Evolutionary conservation across 129 eudicot genomes (phyloP).

Genomic region (Tagetes erecta): DNA sequence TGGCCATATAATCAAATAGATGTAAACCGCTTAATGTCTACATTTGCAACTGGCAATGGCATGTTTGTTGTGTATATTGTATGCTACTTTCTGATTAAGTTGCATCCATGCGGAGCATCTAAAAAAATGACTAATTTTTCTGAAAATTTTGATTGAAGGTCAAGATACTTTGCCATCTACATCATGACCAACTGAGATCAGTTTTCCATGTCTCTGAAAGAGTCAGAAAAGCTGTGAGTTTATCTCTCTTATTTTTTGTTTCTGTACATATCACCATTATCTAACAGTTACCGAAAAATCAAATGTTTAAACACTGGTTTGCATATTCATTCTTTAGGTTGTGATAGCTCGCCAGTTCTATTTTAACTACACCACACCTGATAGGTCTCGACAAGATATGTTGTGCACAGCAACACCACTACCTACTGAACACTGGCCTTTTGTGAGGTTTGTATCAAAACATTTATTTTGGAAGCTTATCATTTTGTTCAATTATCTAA

Average conservation of each 20-base stretch:
- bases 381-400: conserved; percentile 83
- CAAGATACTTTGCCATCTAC: conserved; percentile 85
- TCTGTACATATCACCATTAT: background rate
- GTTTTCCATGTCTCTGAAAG: conserved; percentile 94
- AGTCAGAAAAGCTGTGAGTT: conserved; percentile 85
- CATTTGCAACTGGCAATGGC: too few relatives aligned
- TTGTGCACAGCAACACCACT: conserved; percentile 74
- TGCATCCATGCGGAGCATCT: conserved; percentile 5
- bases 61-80: background rate
- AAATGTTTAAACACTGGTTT: background rate
- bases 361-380: conserved; percentile 94
- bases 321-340: conserved; percentile 46
- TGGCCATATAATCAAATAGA: background rate
- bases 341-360: conserved; percentile 73
- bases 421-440: conserved; percentile 85
- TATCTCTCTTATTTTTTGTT: background rate
- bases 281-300: background rate
- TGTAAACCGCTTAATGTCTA: too few relatives aligned
- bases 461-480: background rate
- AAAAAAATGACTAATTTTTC: conserved; percentile 16
- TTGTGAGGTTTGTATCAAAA: conserved; percentile 47
- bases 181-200: conserved; percentile 89
- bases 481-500: background rate
- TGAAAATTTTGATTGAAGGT: conserved; percentile 49
- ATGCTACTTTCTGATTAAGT: conserved; percentile 3